Evolutionary conservation across 495 filamentous ascomycete genomes (phyloP), one percentile per base, ranked within the genome.

Genomic region (Aspergillus ellipticus): DNA sequence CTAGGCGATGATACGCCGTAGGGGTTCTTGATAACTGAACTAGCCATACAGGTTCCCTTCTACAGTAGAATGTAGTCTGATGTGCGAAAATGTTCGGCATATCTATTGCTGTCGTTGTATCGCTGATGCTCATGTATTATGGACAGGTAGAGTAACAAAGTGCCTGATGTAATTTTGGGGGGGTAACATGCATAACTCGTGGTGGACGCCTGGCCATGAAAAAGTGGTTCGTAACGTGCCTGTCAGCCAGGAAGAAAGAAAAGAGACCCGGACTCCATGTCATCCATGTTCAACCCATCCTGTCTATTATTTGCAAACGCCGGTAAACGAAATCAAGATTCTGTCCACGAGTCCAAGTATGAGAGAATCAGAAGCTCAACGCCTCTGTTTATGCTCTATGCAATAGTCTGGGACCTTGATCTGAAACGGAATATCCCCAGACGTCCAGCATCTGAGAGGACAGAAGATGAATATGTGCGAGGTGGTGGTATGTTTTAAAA

Each of bases 241-340:
- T 42, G 33, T 54, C 42, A 54, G 42, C 45, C 35, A n/a, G 28
- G 24, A 28, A 20, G 20, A 17, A 42, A 41, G 13, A 29, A 53
- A 53, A 42, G 37, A 43, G 24, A 29, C 26, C 21, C 20, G 3
- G 17, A 42, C 43, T 11, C 37, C 51, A 5, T 29, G 24, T 10
- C 42, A 50, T 21, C 45, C n/a, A n/a, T n/a, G n/a, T n/a, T n/a
- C n/a, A n/a, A n/a, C 54, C 47, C 24, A 43, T 7, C 54, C 51
- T 55, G 39, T 61, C 59, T 61, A 57, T 55, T 24, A 45, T 28
- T 31, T 47, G 19, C 42, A 55, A 57, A 58, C 59, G 51, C 55
- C 55, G 39, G 29, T 52, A 20, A 53, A 52, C 7, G 42, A 51
- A 16, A 26, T n/a, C 51, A 31, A 19, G 28, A 31, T 28, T 28